Evolutionary conservation across 768 basidiomycete genomes (phyloP).

Genomic region (Cytidiella melzeri): DNA sequence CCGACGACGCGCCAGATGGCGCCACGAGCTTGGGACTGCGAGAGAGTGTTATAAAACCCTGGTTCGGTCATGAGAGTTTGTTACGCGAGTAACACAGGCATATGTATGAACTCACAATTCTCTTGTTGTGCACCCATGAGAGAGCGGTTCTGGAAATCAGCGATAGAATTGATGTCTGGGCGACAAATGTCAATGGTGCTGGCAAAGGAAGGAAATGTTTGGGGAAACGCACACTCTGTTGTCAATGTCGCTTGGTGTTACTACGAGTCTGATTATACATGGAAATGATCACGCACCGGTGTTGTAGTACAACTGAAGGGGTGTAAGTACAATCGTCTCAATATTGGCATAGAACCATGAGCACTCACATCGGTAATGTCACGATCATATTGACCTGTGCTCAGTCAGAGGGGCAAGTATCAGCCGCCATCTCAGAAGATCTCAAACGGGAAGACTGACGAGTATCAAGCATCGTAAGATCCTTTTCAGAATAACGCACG

Average conservation of each 20-base stretch:
- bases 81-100: neutral
- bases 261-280: no score
- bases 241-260: no score
- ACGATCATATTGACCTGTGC: slow-evolving; percentile 44
- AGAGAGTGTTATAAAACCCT: slow-evolving; percentile 47
- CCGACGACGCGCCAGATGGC: slow-evolving; percentile 52
- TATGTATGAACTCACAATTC: slow-evolving; percentile 32
- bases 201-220: neutral
- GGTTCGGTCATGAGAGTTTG: neutral
- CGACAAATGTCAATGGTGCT: neutral
- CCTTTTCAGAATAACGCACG: no score
- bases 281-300: slow-evolving; percentile 30
- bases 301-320: slow-evolving; percentile 41
- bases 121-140: slow-evolving; percentile 53
- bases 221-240: slow-evolving; percentile 10
- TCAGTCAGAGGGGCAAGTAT: neutral
- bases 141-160: slow-evolving; percentile 39
- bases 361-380: slow-evolving; percentile 49
- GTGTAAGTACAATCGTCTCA: neutral
- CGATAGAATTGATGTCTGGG: slow-evolving; percentile 39
- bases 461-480: slow-evolving; percentile 58
- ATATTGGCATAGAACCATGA: neutral
- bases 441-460: slow-evolving; percentile 30
- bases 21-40: slow-evolving; percentile 38
- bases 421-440: no score